Evolutionary conservation across 352 stramenopile species (phyloP).

Genomic region (Phytophthora multivora): DNA sequence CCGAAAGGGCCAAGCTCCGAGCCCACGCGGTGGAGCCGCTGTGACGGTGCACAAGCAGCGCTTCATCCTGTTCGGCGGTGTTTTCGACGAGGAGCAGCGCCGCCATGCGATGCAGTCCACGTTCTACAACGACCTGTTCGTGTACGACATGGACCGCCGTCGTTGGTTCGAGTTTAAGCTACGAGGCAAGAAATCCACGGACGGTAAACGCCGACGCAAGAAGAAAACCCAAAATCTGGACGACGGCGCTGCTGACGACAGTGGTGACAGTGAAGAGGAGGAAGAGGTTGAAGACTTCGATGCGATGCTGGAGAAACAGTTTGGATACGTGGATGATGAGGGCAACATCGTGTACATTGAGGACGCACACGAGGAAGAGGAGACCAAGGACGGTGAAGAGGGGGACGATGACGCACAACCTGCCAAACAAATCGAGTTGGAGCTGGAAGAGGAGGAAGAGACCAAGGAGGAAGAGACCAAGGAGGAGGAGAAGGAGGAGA

Average conservation of each 20-base stretch:
- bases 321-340: conserved; percentile 94
- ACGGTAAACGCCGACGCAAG: conserved; percentile 66
- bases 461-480: conserved; percentile 40
- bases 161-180: conserved; percentile 95
- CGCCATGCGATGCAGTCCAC: conserved; percentile 85
- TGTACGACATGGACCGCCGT: conserved; percentile 96
- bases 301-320: conserved; percentile 91
- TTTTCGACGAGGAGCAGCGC: conserved; percentile 92
- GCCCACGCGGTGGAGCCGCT: conserved; percentile 74
- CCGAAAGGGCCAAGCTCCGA: conserved; percentile 87
- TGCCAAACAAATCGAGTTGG: conserved; percentile 16
- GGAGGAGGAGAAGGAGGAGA: conserved; percentile 49
- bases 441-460: conserved; percentile 36
- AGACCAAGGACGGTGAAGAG: conserved; percentile 63
- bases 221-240: conserved; percentile 56
- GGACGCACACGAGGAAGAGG: conserved; percentile 84
- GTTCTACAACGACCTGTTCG: conserved; percentile 98
- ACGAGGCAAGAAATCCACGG: conserved; percentile 80
- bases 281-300: conserved; percentile 86
- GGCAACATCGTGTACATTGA: conserved; percentile 96
- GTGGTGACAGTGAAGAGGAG: conserved; percentile 63
- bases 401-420: conserved; percentile 22
- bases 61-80: conserved; percentile 97
- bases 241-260: conserved; percentile 45
- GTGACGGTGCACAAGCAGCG: conserved; percentile 94